Percentiles rank a stretch among this genome's conserved stretches.
Conservation (phyloP, 2,329 filamentous ascomycete genomes). For the Phyllosticta paracitricarpa region DNA sequence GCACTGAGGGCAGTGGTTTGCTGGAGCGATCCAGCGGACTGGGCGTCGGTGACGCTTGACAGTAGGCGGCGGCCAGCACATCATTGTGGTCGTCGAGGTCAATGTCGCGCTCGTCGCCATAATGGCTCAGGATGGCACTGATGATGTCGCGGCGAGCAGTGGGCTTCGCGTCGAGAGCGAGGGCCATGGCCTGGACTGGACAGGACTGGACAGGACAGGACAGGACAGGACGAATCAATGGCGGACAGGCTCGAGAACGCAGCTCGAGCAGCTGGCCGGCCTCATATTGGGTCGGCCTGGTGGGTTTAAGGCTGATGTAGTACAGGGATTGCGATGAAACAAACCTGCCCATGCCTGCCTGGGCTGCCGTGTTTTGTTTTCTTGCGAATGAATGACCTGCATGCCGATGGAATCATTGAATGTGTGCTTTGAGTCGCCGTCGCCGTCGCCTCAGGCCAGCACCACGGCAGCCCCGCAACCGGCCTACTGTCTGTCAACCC, state of each 20-base stretch:
- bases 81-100: conserved; percentile 1
- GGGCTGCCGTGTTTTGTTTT: conserved; percentile 21
- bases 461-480: not conserved
- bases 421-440: not conserved
- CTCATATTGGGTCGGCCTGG: conserved; percentile 1
- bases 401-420: conserved; percentile 5
- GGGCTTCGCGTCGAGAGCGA: conserved; percentile 15
- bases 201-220: conserved; percentile 14
- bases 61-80: conserved; percentile 4
- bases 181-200: conserved; percentile 15
- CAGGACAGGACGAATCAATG: not conserved
- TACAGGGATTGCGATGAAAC: conserved; percentile 23
- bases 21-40: not conserved
- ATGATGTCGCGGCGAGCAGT: conserved; percentile 27
- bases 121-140: conserved; percentile 29
- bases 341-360: conserved; percentile 18
- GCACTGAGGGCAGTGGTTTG: not conserved
- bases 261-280: not conserved
- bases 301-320: conserved; percentile 22
- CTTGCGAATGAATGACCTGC: conserved; percentile 14
- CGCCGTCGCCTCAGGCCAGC: not conserved
- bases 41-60: not conserved
- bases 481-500: not conserved
- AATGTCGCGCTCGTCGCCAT: conserved; percentile 14
- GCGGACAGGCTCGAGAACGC: not conserved